Evolutionary conservation across 2,329 filamentous ascomycete genomes (phyloP).

Genomic region (Penicillium sclerotigenum): DNA sequence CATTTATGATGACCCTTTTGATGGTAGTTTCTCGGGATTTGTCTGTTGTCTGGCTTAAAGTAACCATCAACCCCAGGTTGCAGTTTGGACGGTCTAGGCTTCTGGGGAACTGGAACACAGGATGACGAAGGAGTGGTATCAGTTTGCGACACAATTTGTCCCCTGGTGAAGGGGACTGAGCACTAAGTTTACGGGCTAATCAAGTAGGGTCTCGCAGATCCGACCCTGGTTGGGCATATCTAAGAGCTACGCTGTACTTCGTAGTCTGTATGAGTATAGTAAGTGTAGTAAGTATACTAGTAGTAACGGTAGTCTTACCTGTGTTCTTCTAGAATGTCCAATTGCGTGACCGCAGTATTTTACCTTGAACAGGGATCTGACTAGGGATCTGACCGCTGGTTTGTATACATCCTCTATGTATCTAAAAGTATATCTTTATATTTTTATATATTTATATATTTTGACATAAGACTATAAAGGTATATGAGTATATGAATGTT

Average conservation of each 20-base stretch:
- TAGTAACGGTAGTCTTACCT: background rate
- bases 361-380: too few species aligned
- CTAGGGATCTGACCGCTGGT: background rate
- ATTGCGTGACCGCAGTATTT: constrained; percentile 5
- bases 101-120: background rate
- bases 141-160: background rate
- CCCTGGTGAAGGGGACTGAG: constrained; percentile 4
- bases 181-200: constrained; percentile 4
- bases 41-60: background rate
- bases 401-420: too few species aligned
- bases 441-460: too few species aligned
- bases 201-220: constrained; percentile 5
- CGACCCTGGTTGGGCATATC: background rate
- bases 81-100: background rate
- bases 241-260: background rate
- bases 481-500: too few species aligned
- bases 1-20: background rate
- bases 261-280: background rate
- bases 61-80: background rate
- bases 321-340: background rate
- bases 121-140: constrained; percentile 1
- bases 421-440: too few species aligned
- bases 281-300: background rate
- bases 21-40: background rate
- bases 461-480: too few species aligned